Percentiles rank a stretch among this genome's conserved stretches.
phyloP scores from a whole-genome alignment of 805 yeast genomes.

The Suhomyces canberraensis region DNA sequence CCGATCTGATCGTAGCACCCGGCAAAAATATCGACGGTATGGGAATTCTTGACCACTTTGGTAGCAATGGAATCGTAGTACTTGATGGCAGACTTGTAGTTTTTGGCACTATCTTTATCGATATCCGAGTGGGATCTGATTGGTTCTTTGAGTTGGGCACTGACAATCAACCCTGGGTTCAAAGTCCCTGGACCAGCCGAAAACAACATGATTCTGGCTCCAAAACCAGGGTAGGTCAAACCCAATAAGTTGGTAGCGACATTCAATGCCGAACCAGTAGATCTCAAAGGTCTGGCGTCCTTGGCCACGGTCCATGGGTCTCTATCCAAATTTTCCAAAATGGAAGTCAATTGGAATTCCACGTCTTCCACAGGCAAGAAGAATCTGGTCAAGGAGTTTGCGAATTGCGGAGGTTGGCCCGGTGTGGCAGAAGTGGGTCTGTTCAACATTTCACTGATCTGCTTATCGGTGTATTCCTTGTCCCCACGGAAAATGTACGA shows the following conservation, averaged over 20 bases:
- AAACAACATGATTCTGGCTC: constrained; percentile 85
- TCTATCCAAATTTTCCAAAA: constrained; percentile 70
- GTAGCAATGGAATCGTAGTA: constrained; percentile 74
- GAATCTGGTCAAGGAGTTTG: constrained; percentile 51
- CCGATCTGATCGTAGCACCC: constrained; percentile 98
- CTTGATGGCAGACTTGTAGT: constrained; percentile 79
- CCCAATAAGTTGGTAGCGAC: constrained; percentile 82
- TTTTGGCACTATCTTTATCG: constrained; percentile 83
- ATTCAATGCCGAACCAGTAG: constrained; percentile 88
- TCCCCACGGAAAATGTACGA: constrained; percentile 86
- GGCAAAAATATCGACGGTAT: constrained; percentile 85
- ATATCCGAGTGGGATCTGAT: constrained; percentile 96
- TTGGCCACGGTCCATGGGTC: constrained; percentile 90
- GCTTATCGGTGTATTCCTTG: constrained; percentile 75
- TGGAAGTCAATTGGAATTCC: constrained; percentile 77
- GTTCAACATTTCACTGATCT: constrained; percentile 52
- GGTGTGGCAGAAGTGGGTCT: constrained; percentile 27
- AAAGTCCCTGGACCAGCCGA: constrained; percentile 95
- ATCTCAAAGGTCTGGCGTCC: constrained; percentile 81
- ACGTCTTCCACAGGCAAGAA: constrained; percentile 72
- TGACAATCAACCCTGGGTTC: constrained; percentile 92
- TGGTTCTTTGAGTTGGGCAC: constrained; percentile 88
- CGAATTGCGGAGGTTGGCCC: constrained; percentile 21
- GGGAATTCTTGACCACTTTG: constrained; percentile 67
- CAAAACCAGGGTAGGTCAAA: constrained; percentile 76